Evolutionary conservation across 768 basidiomycete species (phyloP).

Genomic region (Suillus luteus): DNA sequence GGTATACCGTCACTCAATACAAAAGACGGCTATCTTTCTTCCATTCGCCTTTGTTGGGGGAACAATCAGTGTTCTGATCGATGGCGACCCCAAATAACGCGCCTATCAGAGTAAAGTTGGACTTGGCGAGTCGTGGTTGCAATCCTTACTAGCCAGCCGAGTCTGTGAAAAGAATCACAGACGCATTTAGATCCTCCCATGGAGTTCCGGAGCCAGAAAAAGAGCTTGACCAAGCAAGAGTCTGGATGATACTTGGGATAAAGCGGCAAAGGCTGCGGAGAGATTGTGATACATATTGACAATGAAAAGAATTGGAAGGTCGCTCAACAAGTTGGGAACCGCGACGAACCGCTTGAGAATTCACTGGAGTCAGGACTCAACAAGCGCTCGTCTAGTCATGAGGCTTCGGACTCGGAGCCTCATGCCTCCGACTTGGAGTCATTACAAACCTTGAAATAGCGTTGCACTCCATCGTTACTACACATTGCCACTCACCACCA

Average conservation of each 20-base stretch:
- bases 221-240: background rate
- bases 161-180: background rate
- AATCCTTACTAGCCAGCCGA: background rate
- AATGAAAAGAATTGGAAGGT: background rate
- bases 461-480: background rate
- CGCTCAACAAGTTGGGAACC: background rate
- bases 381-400: conserved; percentile 1
- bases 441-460: background rate
- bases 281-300: background rate
- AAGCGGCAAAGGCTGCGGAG: background rate
- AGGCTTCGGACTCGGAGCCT: background rate
- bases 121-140: background rate
- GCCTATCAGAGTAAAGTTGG: background rate
- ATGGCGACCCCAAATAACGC: background rate
- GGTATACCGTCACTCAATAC: background rate
- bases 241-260: background rate
- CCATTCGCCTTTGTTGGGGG: background rate
- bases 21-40: background rate
- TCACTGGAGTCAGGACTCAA: background rate
- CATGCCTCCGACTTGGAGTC: background rate
- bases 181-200: background rate
- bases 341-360: background rate
- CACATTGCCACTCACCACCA: conserved; percentile 4
- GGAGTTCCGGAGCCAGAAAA: background rate
- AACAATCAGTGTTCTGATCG: background rate